A percentile compares a stretch with the other conserved stretches of the same genome.
phyloP scores from a whole-genome alignment of 805 yeast species.

The Ogataea polymorpha region DNA sequence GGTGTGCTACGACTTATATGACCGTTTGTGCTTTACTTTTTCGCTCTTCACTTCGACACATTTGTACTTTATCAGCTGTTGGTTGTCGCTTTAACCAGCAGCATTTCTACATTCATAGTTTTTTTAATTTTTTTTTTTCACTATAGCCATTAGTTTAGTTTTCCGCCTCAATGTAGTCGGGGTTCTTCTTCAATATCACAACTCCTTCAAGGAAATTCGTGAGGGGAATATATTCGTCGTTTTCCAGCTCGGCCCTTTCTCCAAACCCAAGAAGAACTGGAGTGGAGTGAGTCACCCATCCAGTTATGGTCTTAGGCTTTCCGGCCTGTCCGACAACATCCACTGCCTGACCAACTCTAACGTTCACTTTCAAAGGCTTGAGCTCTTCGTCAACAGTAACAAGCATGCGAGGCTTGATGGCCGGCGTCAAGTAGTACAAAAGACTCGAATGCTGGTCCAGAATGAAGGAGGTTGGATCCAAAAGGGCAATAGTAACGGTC shows the following conservation, averaged over 20 bases:
- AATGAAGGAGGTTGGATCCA: slow-evolving; percentile 82
- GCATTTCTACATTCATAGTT: slow-evolving; percentile 4
- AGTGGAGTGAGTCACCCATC: slow-evolving; percentile 98
- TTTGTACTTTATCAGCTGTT: slow-evolving; percentile 2
- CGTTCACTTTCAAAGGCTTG: slow-evolving; percentile 91
- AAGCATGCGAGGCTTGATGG: slow-evolving; percentile 89
- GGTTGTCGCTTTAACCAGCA: slow-evolving; percentile 8
- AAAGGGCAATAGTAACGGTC: slow-evolving; percentile 76
- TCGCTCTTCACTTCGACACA: slow-evolving; percentile 16
- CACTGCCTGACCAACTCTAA: slow-evolving; percentile 98
- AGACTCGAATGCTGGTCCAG: slow-evolving; percentile 72
- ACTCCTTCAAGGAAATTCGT: slow-evolving; percentile 86
- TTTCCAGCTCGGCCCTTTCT: slow-evolving; percentile 95
- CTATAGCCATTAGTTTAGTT: slow-evolving; percentile 9
- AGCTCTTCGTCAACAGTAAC: slow-evolving; percentile 89
- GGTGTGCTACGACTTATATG: slow-evolving; percentile 14
- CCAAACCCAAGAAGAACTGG: slow-evolving; percentile 93
- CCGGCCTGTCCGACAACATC: slow-evolving; percentile 99
- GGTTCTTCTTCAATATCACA: slow-evolving; percentile 88
- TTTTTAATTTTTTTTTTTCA: slow-evolving; percentile 11
- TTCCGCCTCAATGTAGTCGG: slow-evolving; percentile 61
- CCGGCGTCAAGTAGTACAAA: slow-evolving; percentile 81
- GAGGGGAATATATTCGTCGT: slow-evolving; percentile 84
- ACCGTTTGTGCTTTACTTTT: slow-evolving; percentile 17
- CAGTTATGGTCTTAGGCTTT: slow-evolving; percentile 96